Evolutionary conservation across 257 asterid species (phyloP).

Genomic region (Solanum megistacrolobum): DNA sequence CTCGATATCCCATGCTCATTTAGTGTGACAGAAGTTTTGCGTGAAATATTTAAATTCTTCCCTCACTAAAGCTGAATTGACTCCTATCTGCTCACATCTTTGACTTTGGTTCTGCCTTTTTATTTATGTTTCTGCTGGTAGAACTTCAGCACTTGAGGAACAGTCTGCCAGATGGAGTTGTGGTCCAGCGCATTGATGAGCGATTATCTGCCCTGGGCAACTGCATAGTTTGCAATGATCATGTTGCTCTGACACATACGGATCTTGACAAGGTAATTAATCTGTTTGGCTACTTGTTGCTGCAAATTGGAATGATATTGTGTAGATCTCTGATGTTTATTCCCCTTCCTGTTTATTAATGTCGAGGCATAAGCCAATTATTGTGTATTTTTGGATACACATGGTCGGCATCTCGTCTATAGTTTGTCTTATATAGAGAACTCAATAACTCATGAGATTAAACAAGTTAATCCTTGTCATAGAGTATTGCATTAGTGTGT

Average conservation of each 20-base stretch:
- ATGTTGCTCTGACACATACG: constrained; percentile 88
- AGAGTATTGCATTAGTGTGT: neutral
- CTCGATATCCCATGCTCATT: neutral
- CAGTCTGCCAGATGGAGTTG: constrained; percentile 77
- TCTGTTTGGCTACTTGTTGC: neutral
- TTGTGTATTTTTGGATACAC: neutral
- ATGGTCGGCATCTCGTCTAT: neutral
- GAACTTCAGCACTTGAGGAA: constrained; percentile 89
- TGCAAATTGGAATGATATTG: neutral
- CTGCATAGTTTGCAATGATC: constrained; percentile 89
- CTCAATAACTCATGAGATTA: neutral
- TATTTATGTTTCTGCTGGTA: constrained; percentile 7
- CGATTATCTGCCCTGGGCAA: constrained; percentile 84
- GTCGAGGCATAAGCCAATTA: neutral
- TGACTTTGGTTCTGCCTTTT: constrained; percentile 4
- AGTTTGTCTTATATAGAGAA: neutral
- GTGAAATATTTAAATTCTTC: neutral
- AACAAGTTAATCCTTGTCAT: neutral
- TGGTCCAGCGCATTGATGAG: constrained; percentile 91
- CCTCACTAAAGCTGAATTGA: neutral
- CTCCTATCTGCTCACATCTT: neutral
- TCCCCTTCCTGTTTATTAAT: neutral
- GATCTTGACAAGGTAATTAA: constrained; percentile 67
- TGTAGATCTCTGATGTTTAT: neutral
- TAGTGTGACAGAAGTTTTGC: neutral